phyloP scores from a whole-genome alignment of 768 basidiomycete genomes.

The Dioszegia aurantiaca region DNA sequence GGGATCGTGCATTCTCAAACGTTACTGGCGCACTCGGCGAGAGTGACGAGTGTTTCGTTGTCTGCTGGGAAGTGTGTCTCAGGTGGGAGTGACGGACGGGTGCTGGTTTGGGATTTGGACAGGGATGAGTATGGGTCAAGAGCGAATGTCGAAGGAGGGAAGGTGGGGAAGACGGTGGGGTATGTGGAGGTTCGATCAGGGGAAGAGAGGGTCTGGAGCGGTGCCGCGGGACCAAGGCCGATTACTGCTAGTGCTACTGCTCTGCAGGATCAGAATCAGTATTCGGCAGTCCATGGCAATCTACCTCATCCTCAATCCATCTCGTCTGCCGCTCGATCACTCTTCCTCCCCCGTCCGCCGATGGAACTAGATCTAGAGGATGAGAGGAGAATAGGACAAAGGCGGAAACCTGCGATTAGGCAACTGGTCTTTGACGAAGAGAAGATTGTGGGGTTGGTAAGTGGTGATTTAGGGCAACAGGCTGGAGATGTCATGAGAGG shows the following conservation, averaged over 20 bases:
- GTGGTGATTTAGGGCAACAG: not conserved
- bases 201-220: slow-evolving; percentile 21
- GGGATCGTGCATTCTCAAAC: slow-evolving; percentile 47
- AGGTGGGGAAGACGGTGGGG: slow-evolving; percentile 27
- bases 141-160: not conserved
- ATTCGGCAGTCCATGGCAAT: no score
- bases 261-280: no score
- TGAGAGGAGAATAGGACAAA: not conserved
- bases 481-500: not conserved
- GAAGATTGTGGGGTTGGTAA: slow-evolving; percentile 50
- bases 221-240: slow-evolving; percentile 21
- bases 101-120: slow-evolving; percentile 50
- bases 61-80: slow-evolving; percentile 43
- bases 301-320: slow-evolving; percentile 48
- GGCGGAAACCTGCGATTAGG: slow-evolving; percentile 21
- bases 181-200: slow-evolving; percentile 45
- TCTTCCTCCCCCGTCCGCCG: slow-evolving; percentile 38
- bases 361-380: slow-evolving; percentile 7
- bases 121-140: slow-evolving; percentile 22
- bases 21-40: slow-evolving; percentile 41
- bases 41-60: slow-evolving; percentile 44
- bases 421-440: slow-evolving; percentile 50
- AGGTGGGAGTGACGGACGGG: slow-evolving; percentile 43
- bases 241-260: not conserved
- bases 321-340: slow-evolving; percentile 41